phyloP scores from a whole-genome alignment of 2,329 filamentous ascomycete species.

The Calonectria leucothoes region DNA sequence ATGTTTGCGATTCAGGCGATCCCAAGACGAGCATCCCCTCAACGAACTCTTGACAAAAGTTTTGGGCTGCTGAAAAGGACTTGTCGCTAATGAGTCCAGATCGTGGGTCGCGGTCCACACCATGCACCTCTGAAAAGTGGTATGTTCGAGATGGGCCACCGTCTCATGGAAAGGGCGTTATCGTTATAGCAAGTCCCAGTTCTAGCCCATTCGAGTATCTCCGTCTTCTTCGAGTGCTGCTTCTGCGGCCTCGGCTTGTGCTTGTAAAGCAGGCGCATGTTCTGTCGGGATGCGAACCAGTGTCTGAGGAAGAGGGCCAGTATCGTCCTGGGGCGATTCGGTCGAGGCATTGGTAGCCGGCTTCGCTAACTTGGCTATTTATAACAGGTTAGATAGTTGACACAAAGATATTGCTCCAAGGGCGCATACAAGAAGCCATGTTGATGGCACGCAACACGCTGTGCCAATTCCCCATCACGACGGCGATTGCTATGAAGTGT shows the following conservation, averaged over 20 bases:
- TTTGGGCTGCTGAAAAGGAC: not conserved
- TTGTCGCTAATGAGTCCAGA: not conserved
- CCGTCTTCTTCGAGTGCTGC: slow-evolving; percentile 53
- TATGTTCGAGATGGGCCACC: not conserved
- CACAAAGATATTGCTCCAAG: not conserved
- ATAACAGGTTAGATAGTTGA: not conserved
- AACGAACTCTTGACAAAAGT: not conserved
- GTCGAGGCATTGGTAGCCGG: slow-evolving; percentile 56
- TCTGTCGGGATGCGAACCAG: slow-evolving; percentile 88
- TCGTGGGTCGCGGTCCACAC: not conserved
- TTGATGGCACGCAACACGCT: slow-evolving; percentile 86
- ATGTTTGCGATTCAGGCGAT: not conserved
- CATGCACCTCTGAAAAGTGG: not conserved
- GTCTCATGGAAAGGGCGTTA: not conserved
- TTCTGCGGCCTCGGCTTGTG: slow-evolving; percentile 65
- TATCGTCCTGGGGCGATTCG: slow-evolving; percentile 53
- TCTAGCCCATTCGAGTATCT: slow-evolving; percentile 27
- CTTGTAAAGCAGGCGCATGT: slow-evolving; percentile 74
- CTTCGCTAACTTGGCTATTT: slow-evolving; percentile 75
- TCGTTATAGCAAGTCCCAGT: not conserved
- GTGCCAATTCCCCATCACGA: slow-evolving; percentile 89
- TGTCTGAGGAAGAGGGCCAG: slow-evolving; percentile 77
- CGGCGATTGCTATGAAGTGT: slow-evolving; percentile 75
- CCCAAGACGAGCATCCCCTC: not conserved
- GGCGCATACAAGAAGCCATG: slow-evolving; percentile 81